Percentiles rank a stretch among this genome's conserved stretches.
phyloP scores from a whole-genome alignment of 2,329 filamentous ascomycete species.

The Exophiala bonariae region DNA sequence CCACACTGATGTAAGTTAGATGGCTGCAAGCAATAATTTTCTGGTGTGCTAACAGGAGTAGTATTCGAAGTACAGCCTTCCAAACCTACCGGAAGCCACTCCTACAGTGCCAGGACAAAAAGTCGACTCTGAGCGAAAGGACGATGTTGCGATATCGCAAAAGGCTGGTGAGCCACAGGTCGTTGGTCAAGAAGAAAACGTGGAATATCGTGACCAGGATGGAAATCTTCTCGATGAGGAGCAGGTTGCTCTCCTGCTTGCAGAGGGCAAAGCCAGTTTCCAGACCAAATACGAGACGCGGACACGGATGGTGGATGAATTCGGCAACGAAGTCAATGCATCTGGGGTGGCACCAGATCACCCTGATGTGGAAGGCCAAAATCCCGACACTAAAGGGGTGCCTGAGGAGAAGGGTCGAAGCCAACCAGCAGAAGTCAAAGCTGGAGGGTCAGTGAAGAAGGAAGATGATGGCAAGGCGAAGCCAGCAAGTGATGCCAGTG shows the following conservation, averaged over 20 bases:
- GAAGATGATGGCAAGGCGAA: slow-evolving; percentile 40
- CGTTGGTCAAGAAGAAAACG: slow-evolving; percentile 68
- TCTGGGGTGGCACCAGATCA: slow-evolving; percentile 50
- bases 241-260: slow-evolving; percentile 71
- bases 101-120: slow-evolving; percentile 22
- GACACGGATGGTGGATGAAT: slow-evolving; percentile 76
- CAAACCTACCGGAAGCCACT: slow-evolving; percentile 11
- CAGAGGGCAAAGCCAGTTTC: slow-evolving; percentile 88
- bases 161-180: slow-evolving; percentile 29
- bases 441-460: slow-evolving; percentile 37
- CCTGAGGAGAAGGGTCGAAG: slow-evolving; percentile 39
- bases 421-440: slow-evolving; percentile 33
- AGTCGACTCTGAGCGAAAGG: slow-evolving; percentile 22
- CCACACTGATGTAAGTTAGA: slow-evolving; percentile 72
- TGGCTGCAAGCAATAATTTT: slow-evolving; percentile 1
- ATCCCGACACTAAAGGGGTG: slow-evolving; percentile 53
- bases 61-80: slow-evolving; percentile 37
- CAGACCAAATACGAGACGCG: slow-evolving; percentile 95
- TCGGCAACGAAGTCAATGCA: slow-evolving; percentile 72
- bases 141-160: slow-evolving; percentile 37
- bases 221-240: slow-evolving; percentile 84
- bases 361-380: slow-evolving; percentile 58
- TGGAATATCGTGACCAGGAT: slow-evolving; percentile 93
- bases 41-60: slow-evolving; percentile 18
- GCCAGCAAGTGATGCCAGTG: slow-evolving; percentile 48